A percentile compares a stretch with the other conserved stretches of the same genome.
Conservation (phyloP, 208 protist species). For the Balamuthia mandrillaris region DNA sequence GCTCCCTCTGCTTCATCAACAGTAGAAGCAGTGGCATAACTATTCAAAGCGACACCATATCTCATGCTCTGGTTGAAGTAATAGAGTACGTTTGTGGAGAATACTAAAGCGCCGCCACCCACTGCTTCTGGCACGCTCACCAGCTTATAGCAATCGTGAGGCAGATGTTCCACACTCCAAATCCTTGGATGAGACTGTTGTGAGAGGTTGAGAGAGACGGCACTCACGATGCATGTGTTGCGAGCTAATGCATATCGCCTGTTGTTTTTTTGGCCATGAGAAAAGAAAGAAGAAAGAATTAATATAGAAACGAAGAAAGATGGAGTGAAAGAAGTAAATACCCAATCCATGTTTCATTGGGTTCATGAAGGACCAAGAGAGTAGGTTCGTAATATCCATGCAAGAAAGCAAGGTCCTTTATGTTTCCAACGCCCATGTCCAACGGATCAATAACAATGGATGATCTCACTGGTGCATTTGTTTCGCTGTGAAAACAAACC, state of each 20-base stretch:
- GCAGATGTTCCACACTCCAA: slow-evolving; percentile 10
- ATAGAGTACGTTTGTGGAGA: slow-evolving; percentile 18
- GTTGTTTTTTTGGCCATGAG: neutral
- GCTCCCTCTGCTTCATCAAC: too few species aligned
- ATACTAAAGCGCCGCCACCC: neutral
- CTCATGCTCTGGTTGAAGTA: slow-evolving; percentile 30
- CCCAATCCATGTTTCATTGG: neutral
- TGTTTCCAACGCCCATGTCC: slow-evolving; percentile 8
- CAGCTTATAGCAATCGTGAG: neutral
- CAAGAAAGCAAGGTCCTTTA: slow-evolving; percentile 37
- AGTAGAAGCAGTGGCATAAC: too few species aligned
- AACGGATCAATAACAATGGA: slow-evolving; percentile 7
- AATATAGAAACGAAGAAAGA: neutral
- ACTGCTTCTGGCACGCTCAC: neutral
- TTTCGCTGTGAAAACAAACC: too few species aligned
- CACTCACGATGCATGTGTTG: slow-evolving; percentile 2
- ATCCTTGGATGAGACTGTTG: slow-evolving; percentile 11
- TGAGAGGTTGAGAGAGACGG: slow-evolving; percentile 12
- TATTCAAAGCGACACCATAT: too few species aligned
- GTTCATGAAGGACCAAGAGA: slow-evolving; percentile 23
- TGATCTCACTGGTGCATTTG: neutral
- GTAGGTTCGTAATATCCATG: slow-evolving; percentile 43
- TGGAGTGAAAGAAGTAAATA: neutral
- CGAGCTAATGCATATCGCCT: neutral
- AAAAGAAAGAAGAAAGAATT: neutral